Percentiles rank a stretch among this genome's conserved stretches.
These are phyloP conservation scores for Silybum marianum DNA, from an alignment of 129 eudicot genomes.

Conservation along the genomic window DNA sequence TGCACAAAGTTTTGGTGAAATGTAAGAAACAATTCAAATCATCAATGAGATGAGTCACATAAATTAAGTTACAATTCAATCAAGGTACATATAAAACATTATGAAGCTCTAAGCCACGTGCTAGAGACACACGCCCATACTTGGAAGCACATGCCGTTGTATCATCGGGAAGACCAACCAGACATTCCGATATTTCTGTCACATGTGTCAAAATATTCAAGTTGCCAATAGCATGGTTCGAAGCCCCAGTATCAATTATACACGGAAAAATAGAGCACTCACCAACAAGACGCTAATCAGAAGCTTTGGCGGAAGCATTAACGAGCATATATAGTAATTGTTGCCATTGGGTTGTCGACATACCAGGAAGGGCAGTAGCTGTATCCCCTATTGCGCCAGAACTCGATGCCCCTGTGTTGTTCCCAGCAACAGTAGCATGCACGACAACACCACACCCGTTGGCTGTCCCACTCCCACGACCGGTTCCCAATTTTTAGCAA, in stretches of 20 bases:
- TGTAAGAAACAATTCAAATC: not conserved
- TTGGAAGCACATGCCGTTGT: not conserved
- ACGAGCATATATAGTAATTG: not conserved
- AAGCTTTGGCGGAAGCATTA: not conserved
- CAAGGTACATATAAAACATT: not conserved
- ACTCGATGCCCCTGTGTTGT: not conserved
- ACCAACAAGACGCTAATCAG: not conserved
- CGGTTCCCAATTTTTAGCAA: not conserved
- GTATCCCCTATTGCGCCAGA: not conserved
- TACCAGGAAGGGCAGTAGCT: not conserved
- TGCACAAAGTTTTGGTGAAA: conserved; percentile 12
- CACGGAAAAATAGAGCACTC: not conserved
- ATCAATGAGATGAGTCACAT: no score
- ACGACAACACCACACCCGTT: not conserved
- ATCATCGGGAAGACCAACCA: not conserved
- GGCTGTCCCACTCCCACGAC: not conserved
- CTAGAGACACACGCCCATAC: not conserved
- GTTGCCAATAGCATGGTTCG: not conserved
- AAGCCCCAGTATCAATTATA: conserved; percentile 8
- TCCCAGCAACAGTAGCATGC: not conserved
- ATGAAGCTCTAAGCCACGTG: not conserved
- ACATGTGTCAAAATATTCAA: not conserved
- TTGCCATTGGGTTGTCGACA: not conserved
- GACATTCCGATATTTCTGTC: not conserved
- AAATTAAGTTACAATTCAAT: no score